Evolutionary conservation across 1,284 basidiomycete species (phyloP).

Genomic region (Singerocomus inundabilis): DNA sequence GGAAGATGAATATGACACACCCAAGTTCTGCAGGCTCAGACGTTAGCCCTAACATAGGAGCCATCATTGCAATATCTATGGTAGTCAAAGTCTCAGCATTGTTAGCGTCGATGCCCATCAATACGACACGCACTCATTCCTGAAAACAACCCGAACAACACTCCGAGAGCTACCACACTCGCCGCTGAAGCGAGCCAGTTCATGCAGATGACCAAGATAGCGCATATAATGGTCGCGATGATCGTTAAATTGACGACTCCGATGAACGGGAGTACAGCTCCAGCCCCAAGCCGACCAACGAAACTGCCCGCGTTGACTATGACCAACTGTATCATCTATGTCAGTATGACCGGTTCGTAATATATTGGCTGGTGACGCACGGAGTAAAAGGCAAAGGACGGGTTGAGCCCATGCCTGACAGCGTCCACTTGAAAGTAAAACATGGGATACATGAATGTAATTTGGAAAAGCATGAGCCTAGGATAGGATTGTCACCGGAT

Average conservation of each 20-base stretch:
- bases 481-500: neutral
- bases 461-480: constrained; percentile 26
- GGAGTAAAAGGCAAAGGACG: constrained; percentile 31
- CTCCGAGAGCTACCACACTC: constrained; percentile 44
- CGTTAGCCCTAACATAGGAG: constrained; percentile 27
- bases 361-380: constrained; percentile 9
- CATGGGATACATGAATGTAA: constrained; percentile 24
- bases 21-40: constrained; percentile 27
- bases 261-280: constrained; percentile 34
- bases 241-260: constrained; percentile 45
- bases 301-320: constrained; percentile 44
- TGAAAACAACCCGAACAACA: no score
- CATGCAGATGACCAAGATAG: constrained; percentile 40
- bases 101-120: fast-evolving
- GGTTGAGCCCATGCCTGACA: constrained; percentile 24
- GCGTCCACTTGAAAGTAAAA: no score
- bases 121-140: constrained; percentile 28
- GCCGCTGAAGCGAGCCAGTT: constrained; percentile 39
- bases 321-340: constrained; percentile 35
- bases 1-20: constrained; percentile 12
- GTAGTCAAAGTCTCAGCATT: neutral
- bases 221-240: constrained; percentile 26
- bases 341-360: constrained; percentile 1
- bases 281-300: constrained; percentile 40
- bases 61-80: constrained; percentile 27